A percentile compares a stretch with the other conserved stretches of the same genome.
phyloP scores from a whole-genome alignment of 805 yeast genomes.

The Metschnikowia kunwiensis region DNA sequence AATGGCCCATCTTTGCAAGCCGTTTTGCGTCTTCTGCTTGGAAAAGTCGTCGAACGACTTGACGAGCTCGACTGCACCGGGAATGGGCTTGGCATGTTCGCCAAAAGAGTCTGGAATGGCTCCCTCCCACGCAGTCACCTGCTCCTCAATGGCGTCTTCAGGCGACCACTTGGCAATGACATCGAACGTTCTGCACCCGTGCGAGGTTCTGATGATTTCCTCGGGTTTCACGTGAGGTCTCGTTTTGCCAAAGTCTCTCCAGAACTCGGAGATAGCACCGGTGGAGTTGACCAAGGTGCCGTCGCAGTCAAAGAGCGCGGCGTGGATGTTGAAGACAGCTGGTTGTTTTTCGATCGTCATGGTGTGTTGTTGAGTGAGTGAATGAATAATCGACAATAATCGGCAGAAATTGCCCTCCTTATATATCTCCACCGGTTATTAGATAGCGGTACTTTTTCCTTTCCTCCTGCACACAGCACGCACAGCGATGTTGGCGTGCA shows the following conservation, averaged over 20 bases:
- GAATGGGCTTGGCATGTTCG: slow-evolving; percentile 67
- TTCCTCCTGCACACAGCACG: slow-evolving; percentile 1
- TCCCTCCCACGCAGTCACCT: slow-evolving; percentile 64
- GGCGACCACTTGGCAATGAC: slow-evolving; percentile 74
- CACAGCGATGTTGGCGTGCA: slow-evolving; percentile 1
- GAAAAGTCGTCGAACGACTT: slow-evolving; percentile 50
- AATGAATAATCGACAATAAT: neutral
- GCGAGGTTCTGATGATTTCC: slow-evolving; percentile 69
- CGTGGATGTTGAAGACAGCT: slow-evolving; percentile 42
- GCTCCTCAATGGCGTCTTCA: slow-evolving; percentile 62
- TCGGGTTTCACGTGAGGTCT: slow-evolving; percentile 68
- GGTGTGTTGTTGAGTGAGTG: slow-evolving; percentile 4
- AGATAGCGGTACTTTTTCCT: slow-evolving; percentile 6
- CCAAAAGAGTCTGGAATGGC: slow-evolving; percentile 71
- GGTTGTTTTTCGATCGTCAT: slow-evolving; percentile 34
- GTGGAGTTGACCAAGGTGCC: slow-evolving; percentile 86
- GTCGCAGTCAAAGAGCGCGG: slow-evolving; percentile 75
- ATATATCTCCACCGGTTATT: slow-evolving; percentile 7
- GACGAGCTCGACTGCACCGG: slow-evolving; percentile 69
- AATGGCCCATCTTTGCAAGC: slow-evolving; percentile 70
- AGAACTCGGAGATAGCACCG: slow-evolving; percentile 76
- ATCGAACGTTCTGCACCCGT: slow-evolving; percentile 83
- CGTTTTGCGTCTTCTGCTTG: slow-evolving; percentile 38
- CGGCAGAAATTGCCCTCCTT: slow-evolving; percentile 1
- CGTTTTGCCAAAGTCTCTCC: slow-evolving; percentile 69